phyloP scores from a whole-genome alignment of 2,329 filamentous ascomycete species.

The Monilinia vaccinii-corymbosi region DNA sequence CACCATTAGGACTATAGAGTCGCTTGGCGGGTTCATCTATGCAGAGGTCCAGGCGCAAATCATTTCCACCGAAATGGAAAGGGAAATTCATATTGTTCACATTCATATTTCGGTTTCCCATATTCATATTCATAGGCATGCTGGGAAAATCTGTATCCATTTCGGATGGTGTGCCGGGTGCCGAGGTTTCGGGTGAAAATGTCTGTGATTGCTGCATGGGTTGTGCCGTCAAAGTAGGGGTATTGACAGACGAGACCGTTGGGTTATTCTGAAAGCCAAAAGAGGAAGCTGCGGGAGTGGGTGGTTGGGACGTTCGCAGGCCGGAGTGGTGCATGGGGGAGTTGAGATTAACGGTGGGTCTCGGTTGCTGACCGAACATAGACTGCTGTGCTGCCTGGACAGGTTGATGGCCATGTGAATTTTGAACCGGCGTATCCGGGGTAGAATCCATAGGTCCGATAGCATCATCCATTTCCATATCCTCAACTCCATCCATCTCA shows the following conservation, averaged over 20 bases:
- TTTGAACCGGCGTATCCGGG: slow-evolving; percentile 35
- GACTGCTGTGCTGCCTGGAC: slow-evolving; percentile 60
- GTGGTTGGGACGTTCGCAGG: slow-evolving; percentile 75
- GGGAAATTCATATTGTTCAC: slow-evolving; percentile 34
- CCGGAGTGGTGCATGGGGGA: slow-evolving; percentile 62
- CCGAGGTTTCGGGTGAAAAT: slow-evolving; percentile 49
- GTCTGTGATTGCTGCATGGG: slow-evolving; percentile 44
- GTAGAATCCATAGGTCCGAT: slow-evolving; percentile 57
- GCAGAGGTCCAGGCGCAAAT: slow-evolving; percentile 47
- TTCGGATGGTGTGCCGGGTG: slow-evolving; percentile 61
- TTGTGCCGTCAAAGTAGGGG: slow-evolving; percentile 77
- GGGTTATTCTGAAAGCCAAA: slow-evolving; percentile 86
- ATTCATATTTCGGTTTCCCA: slow-evolving; percentile 49
- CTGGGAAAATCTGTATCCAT: slow-evolving; percentile 66
- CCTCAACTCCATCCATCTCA: slow-evolving; percentile 78
- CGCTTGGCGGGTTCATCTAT: slow-evolving; percentile 95
- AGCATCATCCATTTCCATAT: slow-evolving; percentile 95
- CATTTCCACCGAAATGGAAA: slow-evolving; percentile 33
- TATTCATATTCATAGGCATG: slow-evolving; percentile 44
- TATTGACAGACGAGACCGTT: slow-evolving; percentile 95
- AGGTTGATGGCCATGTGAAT: slow-evolving; percentile 39
- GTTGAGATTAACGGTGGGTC: slow-evolving; percentile 71
- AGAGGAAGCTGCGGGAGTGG: slow-evolving; percentile 68
- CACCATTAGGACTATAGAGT: slow-evolving; percentile 74
- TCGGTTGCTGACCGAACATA: slow-evolving; percentile 54